Evolutionary conservation across 139 green algal genomes (phyloP), one percentile per base, ranked within the genome.

Genomic region (Auxenochlorella protothecoides): DNA sequence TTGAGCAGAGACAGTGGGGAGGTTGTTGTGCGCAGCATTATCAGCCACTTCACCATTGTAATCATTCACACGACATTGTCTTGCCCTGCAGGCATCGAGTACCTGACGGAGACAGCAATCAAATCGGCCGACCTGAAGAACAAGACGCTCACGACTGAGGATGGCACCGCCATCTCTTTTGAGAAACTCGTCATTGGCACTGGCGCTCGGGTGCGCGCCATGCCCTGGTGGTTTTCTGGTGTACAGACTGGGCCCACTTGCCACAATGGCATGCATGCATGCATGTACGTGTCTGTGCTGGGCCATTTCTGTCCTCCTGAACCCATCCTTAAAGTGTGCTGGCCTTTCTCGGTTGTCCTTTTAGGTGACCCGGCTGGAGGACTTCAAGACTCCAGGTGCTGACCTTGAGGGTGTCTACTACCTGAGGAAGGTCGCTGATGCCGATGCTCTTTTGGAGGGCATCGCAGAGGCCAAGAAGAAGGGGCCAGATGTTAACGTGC

Each of bases 171-270:
- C 27, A 78, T 97, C 57, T 69, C 15, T 0, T 97, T 89, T 72
- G 83, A 90, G n/a, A 88, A 87, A 74, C 84, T 97, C 52, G 88
- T 97, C 52, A 74, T 97, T 51, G 92, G 85, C 27, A 96, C 89
- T 5, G 92, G 92, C 3, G 85, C 88, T 5, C 74, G 80, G 73
- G 89, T 94, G 65, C 66, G 78, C 5, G 55, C 55, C 3, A 57
- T 54, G 56, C 3, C 27, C 5, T 44, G n/a, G 7, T 75, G 27
- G 10, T 60, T 65, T 10, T 59, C 55, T 62, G 57, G 15, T 1
- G 14, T 63, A 9, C 14, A 2, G 13, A 71, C 10, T 44, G 14
- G 66, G 55, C 55, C 27, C 27, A 44, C 27, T 44, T 44, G 27
- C 27, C 27, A 44, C 27, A 44, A 44, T 44, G 27, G 27, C 27